A percentile compares a stretch with the other conserved stretches of the same genome.
phyloP scores from a whole-genome alignment of 2,329 filamentous ascomycete species.

The Emmonsia crescens region DNA sequence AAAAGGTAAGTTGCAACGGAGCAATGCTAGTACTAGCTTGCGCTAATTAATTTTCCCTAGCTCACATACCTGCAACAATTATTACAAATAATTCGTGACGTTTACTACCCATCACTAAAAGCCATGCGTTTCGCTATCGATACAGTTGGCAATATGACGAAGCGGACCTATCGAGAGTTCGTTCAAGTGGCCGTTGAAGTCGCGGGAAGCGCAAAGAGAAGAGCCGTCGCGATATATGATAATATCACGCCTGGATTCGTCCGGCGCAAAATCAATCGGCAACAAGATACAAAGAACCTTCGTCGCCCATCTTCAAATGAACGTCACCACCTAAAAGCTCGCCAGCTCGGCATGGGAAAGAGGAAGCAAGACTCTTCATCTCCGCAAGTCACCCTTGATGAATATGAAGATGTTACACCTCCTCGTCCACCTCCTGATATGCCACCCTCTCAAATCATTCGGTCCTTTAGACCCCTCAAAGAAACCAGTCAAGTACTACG shows the following conservation, averaged over 20 bases:
- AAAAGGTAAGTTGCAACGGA: neutral
- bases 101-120: neutral
- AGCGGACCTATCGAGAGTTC: neutral
- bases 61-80: neutral
- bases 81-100: neutral
- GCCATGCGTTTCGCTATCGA: neutral
- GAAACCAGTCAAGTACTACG: neutral
- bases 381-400: neutral
- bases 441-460: neutral
- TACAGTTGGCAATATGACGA: neutral
- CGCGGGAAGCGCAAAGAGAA: slow-evolving; percentile 2
- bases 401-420: neutral
- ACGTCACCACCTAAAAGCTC: neutral
- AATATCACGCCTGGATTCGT: neutral
- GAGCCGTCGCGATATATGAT: neutral
- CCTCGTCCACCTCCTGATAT: neutral
- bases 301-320: slow-evolving; percentile 1
- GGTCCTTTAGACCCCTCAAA: neutral
- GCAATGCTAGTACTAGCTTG: neutral
- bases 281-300: neutral
- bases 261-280: neutral
- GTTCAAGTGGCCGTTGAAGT: neutral
- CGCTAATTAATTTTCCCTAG: neutral
- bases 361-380: neutral
- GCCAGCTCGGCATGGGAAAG: neutral